Evolutionary conservation across 768 basidiomycete species (phyloP), one percentile per base, ranked within the genome.

Genomic region (Amanita brunnescens): DNA sequence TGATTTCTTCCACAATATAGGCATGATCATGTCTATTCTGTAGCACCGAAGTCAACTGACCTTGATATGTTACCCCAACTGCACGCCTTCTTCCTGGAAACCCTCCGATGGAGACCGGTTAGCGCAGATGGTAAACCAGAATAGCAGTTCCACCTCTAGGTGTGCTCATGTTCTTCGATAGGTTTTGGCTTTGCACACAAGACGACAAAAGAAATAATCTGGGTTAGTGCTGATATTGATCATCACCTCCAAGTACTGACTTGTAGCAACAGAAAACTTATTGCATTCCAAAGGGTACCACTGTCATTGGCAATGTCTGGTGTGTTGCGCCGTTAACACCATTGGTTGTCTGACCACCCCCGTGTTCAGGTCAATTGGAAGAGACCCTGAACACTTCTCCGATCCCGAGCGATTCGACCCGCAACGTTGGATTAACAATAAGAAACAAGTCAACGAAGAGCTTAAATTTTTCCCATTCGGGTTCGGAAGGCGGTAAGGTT

Each of bases 181-280:
- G 8, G 70, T 7, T 29, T 29, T 7, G 70, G 83, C 0, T 81
- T 85, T 54, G 70, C 81, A 2, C 85, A 88, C 55, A 75, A 76
- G 40, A 77, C 84, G 1, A 79, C 77, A 1, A 76, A 75, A 50
- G 83, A 87, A 47, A 76, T 88, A 26, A 60, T 77, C 23, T 87
- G 80, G 72, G 81, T 81, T 50, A 16, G 65, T 24, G 54, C n/a
- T 33, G 3, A 8, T 5, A 13, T 47, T 23, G 16, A 13, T 16
- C 10, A 35, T 10, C 7, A 26, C 13, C 35, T 4, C 8, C 18
- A 13, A 12, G 24, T 30, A 13, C 2, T 4, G 8, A 9, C 14
- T 16, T 6, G n/a, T 18, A 16, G 5, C 52, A 79, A 72, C 62
- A 70, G 40, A 69, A 72, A 74, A 29, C 26, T 16, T 75, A 75